phyloP scores from a whole-genome alignment of 257 asterid genomes.

The Echium plantagineum region DNA sequence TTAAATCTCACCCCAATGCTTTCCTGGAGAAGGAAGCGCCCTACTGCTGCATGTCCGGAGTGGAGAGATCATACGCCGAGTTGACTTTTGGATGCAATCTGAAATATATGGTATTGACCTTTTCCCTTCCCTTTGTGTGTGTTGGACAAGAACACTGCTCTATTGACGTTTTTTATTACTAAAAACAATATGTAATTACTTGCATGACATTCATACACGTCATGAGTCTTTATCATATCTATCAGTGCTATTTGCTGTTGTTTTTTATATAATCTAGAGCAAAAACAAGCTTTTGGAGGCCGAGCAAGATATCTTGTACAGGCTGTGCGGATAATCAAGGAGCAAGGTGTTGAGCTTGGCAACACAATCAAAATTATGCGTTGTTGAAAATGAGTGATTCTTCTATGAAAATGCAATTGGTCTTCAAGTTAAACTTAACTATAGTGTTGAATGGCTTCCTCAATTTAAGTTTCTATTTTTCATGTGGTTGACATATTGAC shows the following conservation, averaged over 20 bases:
- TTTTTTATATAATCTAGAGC: too few relatives aligned
- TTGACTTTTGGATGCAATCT: constrained; percentile 86
- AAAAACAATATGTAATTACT: neutral
- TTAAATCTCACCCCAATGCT: constrained; percentile 52
- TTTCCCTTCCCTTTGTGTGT: constrained; percentile 1
- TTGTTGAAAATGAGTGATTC: too few relatives aligned
- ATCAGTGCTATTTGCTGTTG: too few relatives aligned
- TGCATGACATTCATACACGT: neutral
- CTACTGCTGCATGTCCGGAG: constrained; percentile 59
- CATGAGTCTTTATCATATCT: too few relatives aligned
- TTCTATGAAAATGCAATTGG: too few relatives aligned
- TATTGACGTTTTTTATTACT: neutral
- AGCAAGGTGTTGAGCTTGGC: constrained; percentile 61
- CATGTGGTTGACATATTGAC: too few relatives aligned
- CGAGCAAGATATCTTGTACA: constrained; percentile 64
- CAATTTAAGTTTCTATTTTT: too few relatives aligned
- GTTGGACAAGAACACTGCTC: neutral
- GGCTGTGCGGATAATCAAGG: constrained; percentile 56
- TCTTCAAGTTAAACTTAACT: too few relatives aligned
- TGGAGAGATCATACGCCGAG: constrained; percentile 64
- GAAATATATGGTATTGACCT: constrained; percentile 34
- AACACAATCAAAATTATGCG: constrained; percentile 10
- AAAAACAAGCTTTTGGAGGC: constrained; percentile 21
- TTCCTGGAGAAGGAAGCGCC: constrained; percentile 85
- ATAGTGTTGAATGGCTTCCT: too few relatives aligned